Evolutionary conservation across 495 filamentous ascomycete species (phyloP), one percentile per base, ranked within the genome.

Genomic region (Amphirosellinia nigrospora): DNA sequence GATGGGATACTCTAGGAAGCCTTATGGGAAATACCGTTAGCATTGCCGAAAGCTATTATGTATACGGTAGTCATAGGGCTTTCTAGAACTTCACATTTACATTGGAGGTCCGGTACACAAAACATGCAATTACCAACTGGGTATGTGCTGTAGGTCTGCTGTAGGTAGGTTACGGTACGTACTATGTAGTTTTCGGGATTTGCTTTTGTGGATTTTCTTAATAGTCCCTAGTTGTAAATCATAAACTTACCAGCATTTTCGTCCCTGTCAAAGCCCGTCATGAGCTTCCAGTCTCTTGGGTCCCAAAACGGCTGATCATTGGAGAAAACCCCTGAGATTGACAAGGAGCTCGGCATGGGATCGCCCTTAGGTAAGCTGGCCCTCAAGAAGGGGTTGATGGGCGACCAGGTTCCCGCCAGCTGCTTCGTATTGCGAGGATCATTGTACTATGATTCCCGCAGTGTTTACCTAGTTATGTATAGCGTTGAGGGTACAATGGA

Each of bases 211-310:
- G 55, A 21, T 15, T 36, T 39, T 0, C 36, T 32, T 28, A 39
- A 61, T 39, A 41, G 34, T 43, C 23, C 36, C 58, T 21, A 23
- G 53, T 36, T 8, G 30, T n/a, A 34, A 32, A 56, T 58, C 55
- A 62, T 62, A 62, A 26, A 62, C 23, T 28, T 16, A 43, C 38
- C 41, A 46, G 34, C 58, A 39, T 61, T 34, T 56, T 32, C 16
- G 63, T 39, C 46, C 63, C 63, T 66, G 52, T 48, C 53, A 34
- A 60, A 48, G 38, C 13, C 52, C 19, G 45, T 26, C 56, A 61
- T 69, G 56, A 69, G 66, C 56, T 61, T 69, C 66, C 66, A 46
- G 60, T 39, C 66, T 69, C 56, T 34, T 69, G 66, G 66, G 66
- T 69, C 66, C 45, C 10, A 21, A 21, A 38, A 43, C 23, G 56